These are phyloP conservation scores for Kurtzmaniella fragi DNA, from an alignment of 805 yeast genomes.

Conservation along the genomic window DNA sequence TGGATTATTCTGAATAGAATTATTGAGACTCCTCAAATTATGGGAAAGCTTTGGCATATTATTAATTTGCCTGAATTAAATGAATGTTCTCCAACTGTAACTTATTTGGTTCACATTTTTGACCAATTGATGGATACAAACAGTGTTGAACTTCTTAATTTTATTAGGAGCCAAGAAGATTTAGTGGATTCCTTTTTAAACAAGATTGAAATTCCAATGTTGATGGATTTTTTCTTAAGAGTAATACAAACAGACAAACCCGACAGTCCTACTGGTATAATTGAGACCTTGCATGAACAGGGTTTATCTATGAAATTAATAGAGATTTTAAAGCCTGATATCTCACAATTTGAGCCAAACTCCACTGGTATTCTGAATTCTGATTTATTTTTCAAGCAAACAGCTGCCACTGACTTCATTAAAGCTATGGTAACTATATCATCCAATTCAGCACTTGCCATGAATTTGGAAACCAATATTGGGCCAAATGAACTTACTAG, in stretches of 20 bases:
- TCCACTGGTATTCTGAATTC: constrained; percentile 20
- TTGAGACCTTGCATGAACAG: constrained; percentile 71
- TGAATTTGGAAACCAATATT: constrained; percentile 82
- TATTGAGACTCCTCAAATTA: constrained; percentile 36
- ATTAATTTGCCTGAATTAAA: constrained; percentile 23
- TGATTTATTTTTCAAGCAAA: constrained; percentile 53
- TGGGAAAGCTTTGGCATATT: constrained; percentile 39
- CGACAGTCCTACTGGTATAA: constrained; percentile 81
- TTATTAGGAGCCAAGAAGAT: constrained; percentile 60
- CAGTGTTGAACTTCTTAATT: constrained; percentile 59
- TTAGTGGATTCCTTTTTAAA: constrained; percentile 76
- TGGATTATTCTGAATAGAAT: constrained; percentile 41
- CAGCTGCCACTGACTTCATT: constrained; percentile 92
- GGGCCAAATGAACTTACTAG: constrained; percentile 96
- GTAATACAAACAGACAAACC: constrained; percentile 91
- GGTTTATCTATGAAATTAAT: constrained; percentile 68
- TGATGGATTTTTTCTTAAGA: constrained; percentile 88
- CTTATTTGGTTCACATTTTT: constrained; percentile 54
- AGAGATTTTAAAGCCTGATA: constrained; percentile 62
- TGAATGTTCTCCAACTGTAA: constrained; percentile 35
- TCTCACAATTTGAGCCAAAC: constrained; percentile 43
- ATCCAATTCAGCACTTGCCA: constrained; percentile 67
- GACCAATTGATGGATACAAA: constrained; percentile 75
- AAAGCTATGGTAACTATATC: constrained; percentile 92
- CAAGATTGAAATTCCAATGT: constrained; percentile 88